Conservation (phyloP, 2,329 filamentous ascomycete species). For the Cercospora berteroae region DNA sequence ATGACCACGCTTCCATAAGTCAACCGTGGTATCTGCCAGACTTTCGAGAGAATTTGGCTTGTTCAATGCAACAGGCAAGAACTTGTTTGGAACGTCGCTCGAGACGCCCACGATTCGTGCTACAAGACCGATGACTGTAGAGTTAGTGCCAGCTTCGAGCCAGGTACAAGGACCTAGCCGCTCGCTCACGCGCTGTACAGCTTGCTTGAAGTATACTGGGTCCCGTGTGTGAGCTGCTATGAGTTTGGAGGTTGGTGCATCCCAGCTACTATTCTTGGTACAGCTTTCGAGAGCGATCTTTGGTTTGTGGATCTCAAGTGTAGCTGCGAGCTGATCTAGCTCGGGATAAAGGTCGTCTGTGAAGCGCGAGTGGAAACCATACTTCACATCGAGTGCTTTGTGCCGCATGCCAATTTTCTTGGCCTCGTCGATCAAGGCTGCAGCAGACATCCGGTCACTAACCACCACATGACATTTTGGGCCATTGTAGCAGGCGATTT, state of each 20-base stretch:
- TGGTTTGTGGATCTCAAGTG: constrained; percentile 6
- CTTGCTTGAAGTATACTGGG: constrained; percentile 16
- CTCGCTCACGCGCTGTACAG: constrained; percentile 8
- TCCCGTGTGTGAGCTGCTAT: constrained; percentile 12
- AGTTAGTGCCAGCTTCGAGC: constrained; percentile 21
- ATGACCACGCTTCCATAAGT: constrained; percentile 3
- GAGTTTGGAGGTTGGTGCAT: neutral
- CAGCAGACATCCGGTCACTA: neutral
- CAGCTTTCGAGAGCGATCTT: constrained; percentile 10
- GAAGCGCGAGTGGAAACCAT: constrained; percentile 22
- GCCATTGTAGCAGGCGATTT: constrained; percentile 24
- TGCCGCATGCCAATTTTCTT: neutral
- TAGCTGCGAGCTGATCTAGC: constrained; percentile 2
- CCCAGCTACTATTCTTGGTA: neutral
- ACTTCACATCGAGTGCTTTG: constrained; percentile 17
- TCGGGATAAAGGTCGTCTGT: constrained; percentile 9
- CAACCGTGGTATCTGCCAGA: constrained; percentile 4
- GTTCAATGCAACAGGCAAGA: constrained; percentile 4
- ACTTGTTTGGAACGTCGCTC: neutral
- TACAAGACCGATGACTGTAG: constrained; percentile 15
- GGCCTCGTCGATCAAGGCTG: neutral
- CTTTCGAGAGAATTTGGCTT: neutral
- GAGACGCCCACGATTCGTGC: neutral
- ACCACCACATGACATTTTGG: constrained; percentile 11
- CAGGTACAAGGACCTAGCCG: constrained; percentile 3